phyloP scores from a whole-genome alignment of 768 basidiomycete genomes.

The Chalciporus pseudorubinellus region DNA sequence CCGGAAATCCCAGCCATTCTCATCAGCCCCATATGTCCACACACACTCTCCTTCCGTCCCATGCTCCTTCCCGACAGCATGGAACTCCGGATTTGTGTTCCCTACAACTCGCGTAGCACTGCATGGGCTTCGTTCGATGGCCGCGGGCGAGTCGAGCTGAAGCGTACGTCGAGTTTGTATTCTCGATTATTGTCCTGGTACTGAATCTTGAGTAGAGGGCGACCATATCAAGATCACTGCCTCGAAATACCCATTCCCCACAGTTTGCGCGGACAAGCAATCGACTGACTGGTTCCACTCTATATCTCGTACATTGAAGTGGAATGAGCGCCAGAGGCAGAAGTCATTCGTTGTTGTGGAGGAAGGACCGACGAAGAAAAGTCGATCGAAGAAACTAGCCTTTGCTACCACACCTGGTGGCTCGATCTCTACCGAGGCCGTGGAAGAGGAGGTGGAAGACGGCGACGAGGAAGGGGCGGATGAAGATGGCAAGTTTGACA shows the following conservation, averaged over 20 bases:
- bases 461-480: conserved; percentile 43
- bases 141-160: conserved; percentile 91
- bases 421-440: conserved; percentile 17
- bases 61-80: conserved; percentile 98
- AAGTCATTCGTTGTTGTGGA: conserved; percentile 99
- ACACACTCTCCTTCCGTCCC: conserved; percentile 96
- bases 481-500: conserved; percentile 85
- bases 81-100: conserved; percentile 98
- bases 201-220: conserved; percentile 64
- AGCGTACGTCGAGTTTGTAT: conserved; percentile 58
- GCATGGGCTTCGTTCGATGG: conserved; percentile 99
- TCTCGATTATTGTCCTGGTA: not conserved
- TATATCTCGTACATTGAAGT: conserved; percentile 94
- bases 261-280: conserved; percentile 96
- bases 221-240: conserved; percentile 99
- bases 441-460: conserved; percentile 45
- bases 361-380: conserved; percentile 61
- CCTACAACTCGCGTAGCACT: conserved; percentile 95
- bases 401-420: conserved; percentile 7
- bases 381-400: conserved; percentile 18
- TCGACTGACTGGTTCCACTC: conserved; percentile 99
- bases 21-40: conserved; percentile 97
- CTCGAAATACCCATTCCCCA: conserved; percentile 96
- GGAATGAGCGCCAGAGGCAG: conserved; percentile 98
- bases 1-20: conserved; percentile 96